Percentiles rank a stretch among this genome's conserved stretches.
Conservation (phyloP, 306 rosid genomes). For the Ochetophila trinervis region DNA sequence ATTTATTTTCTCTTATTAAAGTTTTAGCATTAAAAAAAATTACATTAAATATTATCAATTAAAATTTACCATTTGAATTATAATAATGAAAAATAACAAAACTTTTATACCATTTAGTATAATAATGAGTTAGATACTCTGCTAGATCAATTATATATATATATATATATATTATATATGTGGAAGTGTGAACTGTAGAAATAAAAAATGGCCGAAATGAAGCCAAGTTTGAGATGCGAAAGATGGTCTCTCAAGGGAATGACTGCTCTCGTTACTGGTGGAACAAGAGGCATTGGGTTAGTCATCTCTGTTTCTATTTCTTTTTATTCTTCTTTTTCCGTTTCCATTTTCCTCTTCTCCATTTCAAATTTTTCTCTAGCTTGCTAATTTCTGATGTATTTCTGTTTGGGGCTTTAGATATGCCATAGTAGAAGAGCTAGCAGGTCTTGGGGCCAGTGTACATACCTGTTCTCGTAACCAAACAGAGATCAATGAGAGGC, state of each 20-base stretch:
- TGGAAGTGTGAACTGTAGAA: too few relatives aligned
- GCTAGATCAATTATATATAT: too few relatives aligned
- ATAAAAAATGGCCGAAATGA: conserved; percentile 13
- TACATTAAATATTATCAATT: too few relatives aligned
- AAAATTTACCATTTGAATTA: too few relatives aligned
- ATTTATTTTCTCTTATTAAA: too few relatives aligned
- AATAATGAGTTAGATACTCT: too few relatives aligned
- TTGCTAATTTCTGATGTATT: not conserved
- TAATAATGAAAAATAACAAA: too few relatives aligned
- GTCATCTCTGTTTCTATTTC: not conserved
- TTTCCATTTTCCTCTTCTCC: too few relatives aligned
- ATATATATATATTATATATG: too few relatives aligned
- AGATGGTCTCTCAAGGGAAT: conserved; percentile 54
- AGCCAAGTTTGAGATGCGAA: conserved; percentile 13
- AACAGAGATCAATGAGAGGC: conserved; percentile 24
- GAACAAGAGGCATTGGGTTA: conserved; percentile 50
- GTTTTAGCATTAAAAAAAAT: too few relatives aligned
- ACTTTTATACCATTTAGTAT: too few relatives aligned
- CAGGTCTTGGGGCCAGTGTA: conserved; percentile 40
- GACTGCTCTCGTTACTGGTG: conserved; percentile 54
- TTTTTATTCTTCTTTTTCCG: not conserved
- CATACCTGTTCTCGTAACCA: conserved; percentile 44
- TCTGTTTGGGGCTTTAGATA: conserved; percentile 9
- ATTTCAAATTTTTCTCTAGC: not conserved
- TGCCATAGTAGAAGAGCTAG: conserved; percentile 52